Evolutionary conservation across 257 asterid species (phyloP).

Genomic region (Vinca minor): DNA sequence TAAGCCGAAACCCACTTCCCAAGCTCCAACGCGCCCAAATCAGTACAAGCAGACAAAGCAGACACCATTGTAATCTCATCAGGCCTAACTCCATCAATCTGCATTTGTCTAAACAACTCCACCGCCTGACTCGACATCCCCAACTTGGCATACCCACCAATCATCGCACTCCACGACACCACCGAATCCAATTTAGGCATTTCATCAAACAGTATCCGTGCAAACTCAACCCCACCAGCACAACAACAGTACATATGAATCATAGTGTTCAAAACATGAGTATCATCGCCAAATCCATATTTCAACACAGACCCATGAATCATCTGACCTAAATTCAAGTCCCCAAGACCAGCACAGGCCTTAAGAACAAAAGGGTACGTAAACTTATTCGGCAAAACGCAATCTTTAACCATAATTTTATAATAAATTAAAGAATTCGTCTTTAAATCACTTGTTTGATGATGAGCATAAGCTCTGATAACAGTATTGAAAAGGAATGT

Average conservation of each 20-base stretch:
- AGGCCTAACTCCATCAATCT: constrained; percentile 45
- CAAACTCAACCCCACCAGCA: constrained; percentile 39
- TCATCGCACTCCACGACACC: constrained; percentile 64
- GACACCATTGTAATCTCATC: constrained; percentile 65
- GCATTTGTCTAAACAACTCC: constrained; percentile 51
- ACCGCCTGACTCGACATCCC: constrained; percentile 56
- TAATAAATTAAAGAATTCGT: constrained; percentile 35
- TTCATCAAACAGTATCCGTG: constrained; percentile 54
- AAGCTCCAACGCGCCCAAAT: constrained; percentile 64
- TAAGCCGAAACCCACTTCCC: constrained; percentile 66
- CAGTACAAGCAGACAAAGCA: constrained; percentile 63
- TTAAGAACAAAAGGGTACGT: constrained; percentile 72
- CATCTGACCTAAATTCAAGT: constrained; percentile 34
- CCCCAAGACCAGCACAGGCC: constrained; percentile 71
- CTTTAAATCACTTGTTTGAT: constrained; percentile 31
- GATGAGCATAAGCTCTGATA: constrained; percentile 56
- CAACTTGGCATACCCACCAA: constrained; percentile 62
- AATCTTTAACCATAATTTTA: constrained; percentile 33
- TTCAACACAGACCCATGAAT: constrained; percentile 52
- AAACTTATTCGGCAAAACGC: constrained; percentile 52
- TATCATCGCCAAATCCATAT: constrained; percentile 45
- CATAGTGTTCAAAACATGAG: constrained; percentile 51
- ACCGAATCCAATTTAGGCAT: constrained; percentile 40
- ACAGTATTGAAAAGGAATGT: constrained; percentile 69
- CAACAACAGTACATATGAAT: constrained; percentile 60